Evolutionary conservation across 225 moss, liverwort and hornwort genomes (phyloP).

Genomic region (Pseudoscleropodium purum): DNA sequence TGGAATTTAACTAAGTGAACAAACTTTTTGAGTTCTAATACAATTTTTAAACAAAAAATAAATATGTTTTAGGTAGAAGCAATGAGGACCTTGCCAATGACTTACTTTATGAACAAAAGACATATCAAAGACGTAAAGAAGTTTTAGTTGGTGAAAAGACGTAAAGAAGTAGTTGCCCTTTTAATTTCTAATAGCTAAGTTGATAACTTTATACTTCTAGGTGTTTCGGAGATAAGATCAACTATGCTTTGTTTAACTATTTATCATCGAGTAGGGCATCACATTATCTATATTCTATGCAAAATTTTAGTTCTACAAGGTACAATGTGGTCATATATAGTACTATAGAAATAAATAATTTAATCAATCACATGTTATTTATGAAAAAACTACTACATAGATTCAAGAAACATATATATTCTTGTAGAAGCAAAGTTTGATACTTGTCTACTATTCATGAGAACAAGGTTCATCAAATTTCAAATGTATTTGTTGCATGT

Average conservation of each 20-base stretch:
- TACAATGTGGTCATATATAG: not conserved
- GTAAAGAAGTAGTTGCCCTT: not conserved
- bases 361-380: too few relatives aligned
- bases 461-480: not conserved
- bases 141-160: not conserved
- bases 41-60: not conserved
- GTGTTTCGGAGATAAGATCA: not conserved
- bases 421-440: not conserved
- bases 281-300: not conserved
- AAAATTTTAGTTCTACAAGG: not conserved
- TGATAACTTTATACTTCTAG: not conserved
- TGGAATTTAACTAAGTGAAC: not conserved
- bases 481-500: accelerated
- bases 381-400: not conserved
- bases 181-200: not conserved
- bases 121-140: not conserved
- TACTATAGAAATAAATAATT: not conserved
- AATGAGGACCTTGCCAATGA: not conserved
- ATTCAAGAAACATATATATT: not conserved
- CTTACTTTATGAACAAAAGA: not conserved
- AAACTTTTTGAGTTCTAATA: not conserved
- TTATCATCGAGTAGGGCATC: not conserved
- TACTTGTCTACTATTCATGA: accelerated
- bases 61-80: not conserved
- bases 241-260: not conserved